A percentile compares a stretch with the other conserved stretches of the same genome.
phyloP scores from a whole-genome alignment of 805 yeast species.

The Lipomyces oligophaga region DNA sequence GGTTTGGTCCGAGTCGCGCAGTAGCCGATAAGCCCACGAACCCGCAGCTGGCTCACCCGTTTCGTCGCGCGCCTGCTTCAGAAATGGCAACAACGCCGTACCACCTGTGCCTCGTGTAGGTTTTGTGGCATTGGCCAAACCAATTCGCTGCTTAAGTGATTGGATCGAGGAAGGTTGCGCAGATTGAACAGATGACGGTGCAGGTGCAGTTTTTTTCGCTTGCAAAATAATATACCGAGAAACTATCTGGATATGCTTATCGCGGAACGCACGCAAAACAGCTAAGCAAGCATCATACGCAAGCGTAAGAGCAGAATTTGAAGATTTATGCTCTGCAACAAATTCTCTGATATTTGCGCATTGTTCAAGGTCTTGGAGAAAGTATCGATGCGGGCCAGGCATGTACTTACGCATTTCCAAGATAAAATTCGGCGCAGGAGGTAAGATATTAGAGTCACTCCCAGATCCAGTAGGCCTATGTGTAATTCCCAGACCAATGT shows the following conservation, averaged over 20 bases:
- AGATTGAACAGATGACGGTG: slow-evolving; percentile 5
- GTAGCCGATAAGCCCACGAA: slow-evolving; percentile 72
- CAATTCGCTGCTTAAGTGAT: slow-evolving; percentile 43
- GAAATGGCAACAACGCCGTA: slow-evolving; percentile 81
- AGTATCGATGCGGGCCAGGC: slow-evolving; percentile 83
- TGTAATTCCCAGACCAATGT: slow-evolving; percentile 66
- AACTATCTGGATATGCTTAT: slow-evolving; percentile 89
- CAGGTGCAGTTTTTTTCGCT: slow-evolving; percentile 44
- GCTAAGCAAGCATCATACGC: slow-evolving; percentile 88
- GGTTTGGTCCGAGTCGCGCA: slow-evolving; percentile 30
- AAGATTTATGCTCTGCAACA: slow-evolving; percentile 45
- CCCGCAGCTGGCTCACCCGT: slow-evolving; percentile 94
- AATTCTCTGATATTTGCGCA: slow-evolving; percentile 61
- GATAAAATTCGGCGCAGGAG: slow-evolving; percentile 54
- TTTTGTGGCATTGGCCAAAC: slow-evolving; percentile 50
- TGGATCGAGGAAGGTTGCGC: slow-evolving; percentile 4
- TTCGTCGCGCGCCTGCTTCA: slow-evolving; percentile 94
- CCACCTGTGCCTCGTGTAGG: slow-evolving; percentile 90
- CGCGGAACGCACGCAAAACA: slow-evolving; percentile 82
- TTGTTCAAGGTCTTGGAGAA: slow-evolving; percentile 56
- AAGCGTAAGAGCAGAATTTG: slow-evolving; percentile 54
- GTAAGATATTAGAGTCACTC: background rate
- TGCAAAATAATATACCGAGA: slow-evolving; percentile 81
- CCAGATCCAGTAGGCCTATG: slow-evolving; percentile 59
- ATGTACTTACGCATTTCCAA: slow-evolving; percentile 81